Evolutionary conservation across 164 flowering plant species (phyloP).

Genomic region (Magnolia kwangsiensis): DNA sequence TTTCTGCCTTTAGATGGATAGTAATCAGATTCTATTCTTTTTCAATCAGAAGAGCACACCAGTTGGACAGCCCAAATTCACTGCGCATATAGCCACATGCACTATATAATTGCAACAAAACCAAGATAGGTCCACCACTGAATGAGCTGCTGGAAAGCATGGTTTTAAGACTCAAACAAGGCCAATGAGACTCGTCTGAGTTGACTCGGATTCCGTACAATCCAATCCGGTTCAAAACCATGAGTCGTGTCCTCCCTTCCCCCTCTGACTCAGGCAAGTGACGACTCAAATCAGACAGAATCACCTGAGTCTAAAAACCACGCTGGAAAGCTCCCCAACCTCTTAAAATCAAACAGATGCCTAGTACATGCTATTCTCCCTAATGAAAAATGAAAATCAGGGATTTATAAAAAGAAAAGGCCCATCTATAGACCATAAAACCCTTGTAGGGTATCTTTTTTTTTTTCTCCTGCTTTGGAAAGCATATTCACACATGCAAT

Average conservation of each 20-base stretch:
- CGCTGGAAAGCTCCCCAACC: not conserved
- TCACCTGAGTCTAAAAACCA: too few species aligned
- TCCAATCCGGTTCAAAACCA: too few species aligned
- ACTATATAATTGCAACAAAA: too few species aligned
- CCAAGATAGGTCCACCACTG: not conserved
- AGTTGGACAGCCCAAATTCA: not conserved
- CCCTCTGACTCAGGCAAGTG: too few species aligned
- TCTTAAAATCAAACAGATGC: not conserved
- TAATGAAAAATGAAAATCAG: not conserved
- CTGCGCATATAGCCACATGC: not conserved
- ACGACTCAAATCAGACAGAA: too few species aligned
- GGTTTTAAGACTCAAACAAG: not conserved
- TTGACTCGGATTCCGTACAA: too few species aligned
- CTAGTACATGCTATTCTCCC: not conserved
- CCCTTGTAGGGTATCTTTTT: not conserved
- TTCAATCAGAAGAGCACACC: not conserved
- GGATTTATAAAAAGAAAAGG: too few species aligned
- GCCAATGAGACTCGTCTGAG: too few species aligned
- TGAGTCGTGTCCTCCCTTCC: too few species aligned
- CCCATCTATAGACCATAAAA: not conserved
- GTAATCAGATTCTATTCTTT: too few species aligned
- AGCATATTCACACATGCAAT: not conserved
- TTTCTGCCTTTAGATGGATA: too few species aligned
- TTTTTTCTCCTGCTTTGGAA: not conserved
- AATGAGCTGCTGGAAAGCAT: not conserved